phyloP scores from a whole-genome alignment of 2,329 filamentous ascomycete genomes.

The Colletotrichum camelliae region DNA sequence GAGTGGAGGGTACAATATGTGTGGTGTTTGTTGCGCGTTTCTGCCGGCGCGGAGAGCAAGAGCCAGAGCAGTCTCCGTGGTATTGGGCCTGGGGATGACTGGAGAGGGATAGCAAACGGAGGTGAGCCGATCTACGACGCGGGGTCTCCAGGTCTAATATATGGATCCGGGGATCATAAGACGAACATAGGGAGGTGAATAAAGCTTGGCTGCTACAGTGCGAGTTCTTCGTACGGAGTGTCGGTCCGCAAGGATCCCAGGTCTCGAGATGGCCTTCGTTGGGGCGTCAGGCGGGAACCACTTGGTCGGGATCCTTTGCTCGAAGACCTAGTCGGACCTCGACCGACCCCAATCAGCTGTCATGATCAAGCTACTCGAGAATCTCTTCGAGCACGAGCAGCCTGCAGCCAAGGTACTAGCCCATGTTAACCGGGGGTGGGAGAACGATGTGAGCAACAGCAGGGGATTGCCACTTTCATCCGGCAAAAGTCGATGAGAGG shows the following conservation, averaged over 20 bases:
- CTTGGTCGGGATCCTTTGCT: conserved; percentile 15
- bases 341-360: conserved; percentile 4
- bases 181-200: not conserved
- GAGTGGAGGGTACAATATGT: not conserved
- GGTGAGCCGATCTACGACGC: not conserved
- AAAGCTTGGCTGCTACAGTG: not conserved
- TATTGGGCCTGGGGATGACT: not conserved
- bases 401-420: conserved; percentile 2
- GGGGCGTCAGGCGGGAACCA: conserved; percentile 4
- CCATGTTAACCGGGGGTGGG: not conserved
- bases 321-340: not conserved
- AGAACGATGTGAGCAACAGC: not conserved
- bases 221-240: not conserved
- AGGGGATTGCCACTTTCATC: conserved; percentile 11
- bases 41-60: not conserved
- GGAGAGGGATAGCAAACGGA: not conserved
- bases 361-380: not conserved
- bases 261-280: not conserved
- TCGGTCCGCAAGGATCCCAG: not conserved
- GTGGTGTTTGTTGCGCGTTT: not conserved
- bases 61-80: conserved; percentile 3
- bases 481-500: conserved; percentile 13
- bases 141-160: conserved; percentile 17
- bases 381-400: not conserved
- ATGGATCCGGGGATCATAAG: conserved; percentile 11